phyloP scores from a whole-genome alignment of 495 filamentous ascomycete genomes.

The Apodospora peruviana region DNA sequence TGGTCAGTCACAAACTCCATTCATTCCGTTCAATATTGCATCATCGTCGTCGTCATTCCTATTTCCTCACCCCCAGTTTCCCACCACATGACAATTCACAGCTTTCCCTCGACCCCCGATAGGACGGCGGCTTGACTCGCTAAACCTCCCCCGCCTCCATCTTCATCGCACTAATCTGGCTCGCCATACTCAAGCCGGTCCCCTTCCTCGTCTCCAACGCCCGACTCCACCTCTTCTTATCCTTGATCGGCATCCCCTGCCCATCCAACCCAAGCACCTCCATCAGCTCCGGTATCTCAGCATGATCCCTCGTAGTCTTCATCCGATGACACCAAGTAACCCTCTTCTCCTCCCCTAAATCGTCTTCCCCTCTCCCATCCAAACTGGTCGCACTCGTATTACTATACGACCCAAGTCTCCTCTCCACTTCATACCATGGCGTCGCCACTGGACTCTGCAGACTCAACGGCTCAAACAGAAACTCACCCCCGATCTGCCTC shows the following conservation, averaged over 20 bases:
- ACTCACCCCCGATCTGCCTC: slow-evolving; percentile 77
- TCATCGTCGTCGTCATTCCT: no score
- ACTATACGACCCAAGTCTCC: slow-evolving; percentile 5
- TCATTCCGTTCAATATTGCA: no score
- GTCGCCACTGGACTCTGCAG: slow-evolving; percentile 28
- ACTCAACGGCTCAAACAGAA: slow-evolving; percentile 59
- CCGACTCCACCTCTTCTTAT: slow-evolving; percentile 37
- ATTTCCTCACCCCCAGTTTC: no score
- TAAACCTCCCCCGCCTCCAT: slow-evolving; percentile 1
- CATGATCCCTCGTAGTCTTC: slow-evolving; percentile 72
- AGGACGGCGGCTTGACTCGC: no score
- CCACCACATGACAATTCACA: no score
- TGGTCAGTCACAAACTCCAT: no score
- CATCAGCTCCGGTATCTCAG: slow-evolving; percentile 59
- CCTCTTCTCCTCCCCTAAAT: slow-evolving; percentile 41
- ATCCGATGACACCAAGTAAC: slow-evolving; percentile 83
- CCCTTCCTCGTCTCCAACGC: slow-evolving; percentile 41
- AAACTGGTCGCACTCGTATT: slow-evolving; percentile 17
- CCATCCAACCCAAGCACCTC: slow-evolving; percentile 56
- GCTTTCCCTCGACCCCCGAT: no score
- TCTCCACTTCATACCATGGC: slow-evolving; percentile 21
- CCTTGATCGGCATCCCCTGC: slow-evolving; percentile 26
- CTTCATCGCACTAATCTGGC: slow-evolving; percentile 34
- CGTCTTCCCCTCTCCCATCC: slow-evolving; percentile 19
- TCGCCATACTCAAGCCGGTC: slow-evolving; percentile 35